phyloP scores from a whole-genome alignment of 306 rosid genomes.

The Rosa persica region DNA sequence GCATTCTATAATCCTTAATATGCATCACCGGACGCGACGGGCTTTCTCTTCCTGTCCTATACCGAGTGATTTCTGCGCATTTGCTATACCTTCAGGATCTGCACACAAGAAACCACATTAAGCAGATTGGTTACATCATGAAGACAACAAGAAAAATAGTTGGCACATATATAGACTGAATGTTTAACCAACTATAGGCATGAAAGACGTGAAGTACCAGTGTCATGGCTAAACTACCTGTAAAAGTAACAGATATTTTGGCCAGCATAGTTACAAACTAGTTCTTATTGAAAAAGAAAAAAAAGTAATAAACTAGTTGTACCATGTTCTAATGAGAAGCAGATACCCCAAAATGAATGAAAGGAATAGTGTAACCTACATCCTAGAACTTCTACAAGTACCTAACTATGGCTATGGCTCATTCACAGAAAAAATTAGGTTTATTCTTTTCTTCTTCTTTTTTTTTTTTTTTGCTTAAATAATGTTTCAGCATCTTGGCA shows the following conservation, averaged over 20 bases:
- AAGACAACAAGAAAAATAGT: neutral
- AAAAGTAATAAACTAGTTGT: neutral
- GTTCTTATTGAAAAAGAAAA: too few species aligned
- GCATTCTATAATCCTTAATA: neutral
- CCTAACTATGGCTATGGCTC: neutral
- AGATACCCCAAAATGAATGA: neutral
- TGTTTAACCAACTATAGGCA: neutral
- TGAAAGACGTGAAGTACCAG: neutral
- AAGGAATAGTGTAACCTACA: neutral
- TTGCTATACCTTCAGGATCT: conserved; percentile 97
- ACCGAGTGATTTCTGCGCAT: conserved; percentile 87
- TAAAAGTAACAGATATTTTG: neutral
- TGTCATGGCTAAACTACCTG: neutral
- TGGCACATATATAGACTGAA: neutral
- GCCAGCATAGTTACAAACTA: neutral
- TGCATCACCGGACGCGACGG: conserved; percentile 65
- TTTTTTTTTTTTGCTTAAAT: neutral
- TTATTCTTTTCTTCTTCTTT: neutral
- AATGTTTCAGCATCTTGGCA: conserved; percentile 6
- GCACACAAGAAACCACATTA: conserved; percentile 23
- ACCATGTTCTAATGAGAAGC: neutral
- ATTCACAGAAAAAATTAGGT: neutral
- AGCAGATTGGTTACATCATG: neutral
- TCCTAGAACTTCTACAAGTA: neutral
- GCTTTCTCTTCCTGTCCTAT: conserved; percentile 80